These are phyloP conservation scores for Penicillium simplicissimum DNA, from an alignment of 495 filamentous ascomycete species.

Conservation along the genomic window DNA sequence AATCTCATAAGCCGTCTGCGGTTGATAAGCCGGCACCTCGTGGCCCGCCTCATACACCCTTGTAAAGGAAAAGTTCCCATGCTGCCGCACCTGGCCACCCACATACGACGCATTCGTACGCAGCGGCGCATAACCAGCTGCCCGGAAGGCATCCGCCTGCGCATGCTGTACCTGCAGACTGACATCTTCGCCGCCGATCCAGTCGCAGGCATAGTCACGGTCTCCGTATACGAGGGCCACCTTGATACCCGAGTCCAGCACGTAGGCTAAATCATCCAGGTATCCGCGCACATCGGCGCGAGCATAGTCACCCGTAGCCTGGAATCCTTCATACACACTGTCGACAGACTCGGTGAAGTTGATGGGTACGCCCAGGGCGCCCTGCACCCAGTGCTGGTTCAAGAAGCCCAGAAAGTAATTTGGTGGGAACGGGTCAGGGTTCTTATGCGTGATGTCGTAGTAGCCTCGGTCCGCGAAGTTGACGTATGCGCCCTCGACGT, in stretches of 20 bases:
- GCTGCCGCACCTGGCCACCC: constrained; percentile 56
- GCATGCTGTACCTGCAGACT: constrained; percentile 44
- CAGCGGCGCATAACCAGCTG: constrained; percentile 54
- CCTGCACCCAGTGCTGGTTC: constrained; percentile 61
- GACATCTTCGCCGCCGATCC: constrained; percentile 49
- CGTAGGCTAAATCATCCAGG: constrained; percentile 51
- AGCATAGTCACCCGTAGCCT: constrained; percentile 46
- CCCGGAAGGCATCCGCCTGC: constrained; percentile 41
- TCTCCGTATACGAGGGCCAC: constrained; percentile 71
- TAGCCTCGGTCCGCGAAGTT: constrained; percentile 46
- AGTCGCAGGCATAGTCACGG: constrained; percentile 60
- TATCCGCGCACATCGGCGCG: constrained; percentile 50
- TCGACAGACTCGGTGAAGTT: constrained; percentile 62
- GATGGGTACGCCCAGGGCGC: constrained; percentile 62
- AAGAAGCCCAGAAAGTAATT: constrained; percentile 64
- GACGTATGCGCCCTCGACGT: constrained; percentile 40
- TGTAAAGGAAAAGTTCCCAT: constrained; percentile 59
- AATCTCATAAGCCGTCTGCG: constrained; percentile 54
- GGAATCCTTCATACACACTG: constrained; percentile 54
- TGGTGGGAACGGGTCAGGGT: constrained; percentile 63
- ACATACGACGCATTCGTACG: constrained; percentile 45
- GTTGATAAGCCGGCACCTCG: constrained; percentile 61
- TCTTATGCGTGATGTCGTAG: constrained; percentile 62
- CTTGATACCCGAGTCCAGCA: constrained; percentile 59
- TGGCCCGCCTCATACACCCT: constrained; percentile 63